These are phyloP conservation scores for Houttuynia cordata DNA, from an alignment of 164 flowering plant species.

Conservation along the genomic window DNA sequence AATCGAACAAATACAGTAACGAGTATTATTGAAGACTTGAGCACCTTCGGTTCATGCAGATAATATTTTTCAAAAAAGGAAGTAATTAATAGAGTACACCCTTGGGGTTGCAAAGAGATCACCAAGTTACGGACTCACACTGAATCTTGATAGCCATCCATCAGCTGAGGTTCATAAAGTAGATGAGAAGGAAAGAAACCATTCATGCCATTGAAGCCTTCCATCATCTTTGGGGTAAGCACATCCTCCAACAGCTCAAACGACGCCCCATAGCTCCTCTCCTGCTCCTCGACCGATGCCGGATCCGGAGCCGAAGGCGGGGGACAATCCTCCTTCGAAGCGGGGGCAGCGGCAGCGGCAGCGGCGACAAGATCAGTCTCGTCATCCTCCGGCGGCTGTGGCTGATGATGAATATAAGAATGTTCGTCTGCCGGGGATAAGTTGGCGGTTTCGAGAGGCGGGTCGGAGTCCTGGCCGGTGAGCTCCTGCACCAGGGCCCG, in stretches of 20 bases:
- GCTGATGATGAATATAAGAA: not conserved
- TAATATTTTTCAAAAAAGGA: too few relatives aligned
- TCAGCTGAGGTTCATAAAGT: not conserved
- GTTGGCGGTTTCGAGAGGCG: not conserved
- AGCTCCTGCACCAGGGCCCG: conserved; percentile 66
- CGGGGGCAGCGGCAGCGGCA: too few relatives aligned
- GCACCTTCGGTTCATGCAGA: too few relatives aligned
- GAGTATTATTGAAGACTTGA: too few relatives aligned
- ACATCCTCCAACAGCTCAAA: not conserved
- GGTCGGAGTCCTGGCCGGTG: conserved; percentile 32
- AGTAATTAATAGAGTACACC: not conserved
- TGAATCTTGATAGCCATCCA: not conserved
- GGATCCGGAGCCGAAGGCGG: not conserved
- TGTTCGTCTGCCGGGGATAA: not conserved
- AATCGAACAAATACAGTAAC: too few relatives aligned
- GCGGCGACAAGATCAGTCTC: not conserved
- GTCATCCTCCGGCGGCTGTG: not conserved
- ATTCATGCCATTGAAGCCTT: not conserved
- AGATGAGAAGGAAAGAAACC: not conserved
- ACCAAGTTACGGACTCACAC: too few relatives aligned
- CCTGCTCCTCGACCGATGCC: not conserved
- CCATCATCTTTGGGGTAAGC: not conserved
- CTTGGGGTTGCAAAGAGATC: not conserved
- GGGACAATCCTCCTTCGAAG: not conserved
- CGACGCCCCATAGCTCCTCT: not conserved